A percentile compares a stretch with the other conserved stretches of the same genome.
Conservation (phyloP, 2,329 filamentous ascomycete species). For the Pseudogymnoascus sp. region DNA sequence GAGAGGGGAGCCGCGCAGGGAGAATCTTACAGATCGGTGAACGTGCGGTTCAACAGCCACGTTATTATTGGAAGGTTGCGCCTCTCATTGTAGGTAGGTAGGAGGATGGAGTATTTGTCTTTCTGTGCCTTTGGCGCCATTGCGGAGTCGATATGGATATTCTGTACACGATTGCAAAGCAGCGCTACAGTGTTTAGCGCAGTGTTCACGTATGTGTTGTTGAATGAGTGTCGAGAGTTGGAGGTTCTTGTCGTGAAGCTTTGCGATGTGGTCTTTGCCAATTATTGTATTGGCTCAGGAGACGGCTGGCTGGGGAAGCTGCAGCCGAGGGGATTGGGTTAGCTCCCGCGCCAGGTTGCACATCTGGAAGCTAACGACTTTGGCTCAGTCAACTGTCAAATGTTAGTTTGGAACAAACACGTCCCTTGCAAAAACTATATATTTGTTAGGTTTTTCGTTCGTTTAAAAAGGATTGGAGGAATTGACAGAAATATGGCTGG, state of each 20-base stretch:
- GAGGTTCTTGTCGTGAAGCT: constrained; percentile 3
- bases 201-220: background rate
- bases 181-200: background rate
- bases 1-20: constrained; percentile 19
- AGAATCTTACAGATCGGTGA: constrained; percentile 68
- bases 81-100: constrained; percentile 98
- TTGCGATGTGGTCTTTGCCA: constrained; percentile 9
- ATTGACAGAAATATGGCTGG: background rate
- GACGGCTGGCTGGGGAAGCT: constrained; percentile 5
- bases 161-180: background rate
- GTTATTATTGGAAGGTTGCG: constrained; percentile 92
- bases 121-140: constrained; percentile 23
- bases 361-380: constrained; percentile 3
- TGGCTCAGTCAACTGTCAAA: background rate
- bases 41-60: constrained; percentile 88
- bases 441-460: background rate
- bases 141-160: background rate
- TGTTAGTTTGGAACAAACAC: background rate
- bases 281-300: constrained; percentile 5
- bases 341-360: constrained; percentile 6
- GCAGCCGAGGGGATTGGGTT: constrained; percentile 5
- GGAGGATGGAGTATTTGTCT: constrained; percentile 92
- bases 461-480: background rate
- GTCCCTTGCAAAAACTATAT: background rate
- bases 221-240: background rate